Evolutionary conservation across 805 yeast species (phyloP), one percentile per base, ranked within the genome.

Genomic region (Yarrowia divulgata): DNA sequence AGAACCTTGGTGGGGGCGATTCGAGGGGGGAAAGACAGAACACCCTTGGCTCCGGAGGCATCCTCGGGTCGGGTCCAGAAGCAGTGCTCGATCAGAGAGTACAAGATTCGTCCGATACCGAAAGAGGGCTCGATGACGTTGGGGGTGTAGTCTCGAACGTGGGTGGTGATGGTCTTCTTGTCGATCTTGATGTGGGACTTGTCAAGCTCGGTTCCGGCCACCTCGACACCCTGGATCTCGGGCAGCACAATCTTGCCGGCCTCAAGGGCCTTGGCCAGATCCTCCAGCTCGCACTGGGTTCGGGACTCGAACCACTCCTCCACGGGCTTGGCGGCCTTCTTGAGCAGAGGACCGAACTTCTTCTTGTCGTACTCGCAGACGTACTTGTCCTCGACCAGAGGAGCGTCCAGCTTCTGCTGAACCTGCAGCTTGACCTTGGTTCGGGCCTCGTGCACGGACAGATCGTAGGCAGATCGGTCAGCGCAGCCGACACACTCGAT

Each of bases 401-500:
- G 99, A 79, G 87, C 90, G 49, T 90, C 88, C 75, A 95, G 85
- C 70, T 91, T 85, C 82, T 95, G 90, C 85, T 98, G 90, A 57
- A 95, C 99, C 71, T 93, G 93, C 75, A 95, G 84, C 81, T 93
- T 94, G 83, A 92, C 97, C 81, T 92, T 92, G 70, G 99, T 95
- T 81, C 91, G 90, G 69, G 94, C 95, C 55, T 98, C 82, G 79
- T 95, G 99, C 71, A 96, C 99, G 62, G 94, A 86, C 80, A 95
- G 87, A 82, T 95, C 99, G 79, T 92, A 95, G 50, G 99, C 99
- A 57, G 97, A 91, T 84, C 99, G 88, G 82, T 95, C 99, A 73
- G 99, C 99, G 84, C 98, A 95, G 74, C 99, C 99, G 79, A 95
- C 98, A 88, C 99, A 96, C 84, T 95, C 99, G 75, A 95, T 91